Evolutionary conservation across 164 flowering plant species (phyloP), one percentile per base, ranked within the genome.

Genomic region (Umbellularia californica): DNA sequence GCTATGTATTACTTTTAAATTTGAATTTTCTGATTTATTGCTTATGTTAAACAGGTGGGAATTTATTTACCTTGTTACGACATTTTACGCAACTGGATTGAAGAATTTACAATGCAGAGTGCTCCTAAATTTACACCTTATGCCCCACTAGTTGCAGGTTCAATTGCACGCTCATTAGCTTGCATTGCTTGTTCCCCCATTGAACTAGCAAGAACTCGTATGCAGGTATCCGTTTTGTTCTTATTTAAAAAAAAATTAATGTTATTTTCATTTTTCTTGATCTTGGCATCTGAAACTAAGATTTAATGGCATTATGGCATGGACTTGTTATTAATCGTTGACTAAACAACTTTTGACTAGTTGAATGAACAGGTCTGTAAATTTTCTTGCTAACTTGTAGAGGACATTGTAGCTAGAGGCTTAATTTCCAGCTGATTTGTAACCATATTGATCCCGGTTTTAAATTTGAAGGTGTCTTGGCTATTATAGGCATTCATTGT

Each of bases 31-130:
- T 58, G 50, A 30, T 71, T 5, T 58, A n/a, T 28, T 58, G 12
- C 23, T 58, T 58, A 7, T 41, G 47, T 83, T 72, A 27, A 80
- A 20, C 86, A 95, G 98, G 99, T 95, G 65, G 98, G 94, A 22
- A 96, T 96, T 76, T 96, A 94, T 77, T 79, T 96, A 81, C 99
- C 97, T 23, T 90, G 89, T 73, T 96, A 96, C 73, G 99, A 96
- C 83, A 81, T 91, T 68, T 89, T 96, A 74, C 92, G 94, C 71
- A 87, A 91, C 75, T 58, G 76, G 76, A 79, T 90, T 76, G 98
- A 91, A 80, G 91, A 88, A 51, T 89, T 84, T 63, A 83, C 92
- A 0, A 20, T 81, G 10, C 75, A 75, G 41, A 87, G 87, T 79
- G 81, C 89, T 66, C 95, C 99, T 73, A 78, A 70, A 27, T 74